These are phyloP conservation scores for Entonaema liquescens DNA, from an alignment of 495 filamentous ascomycete genomes.

Conservation along the genomic window DNA sequence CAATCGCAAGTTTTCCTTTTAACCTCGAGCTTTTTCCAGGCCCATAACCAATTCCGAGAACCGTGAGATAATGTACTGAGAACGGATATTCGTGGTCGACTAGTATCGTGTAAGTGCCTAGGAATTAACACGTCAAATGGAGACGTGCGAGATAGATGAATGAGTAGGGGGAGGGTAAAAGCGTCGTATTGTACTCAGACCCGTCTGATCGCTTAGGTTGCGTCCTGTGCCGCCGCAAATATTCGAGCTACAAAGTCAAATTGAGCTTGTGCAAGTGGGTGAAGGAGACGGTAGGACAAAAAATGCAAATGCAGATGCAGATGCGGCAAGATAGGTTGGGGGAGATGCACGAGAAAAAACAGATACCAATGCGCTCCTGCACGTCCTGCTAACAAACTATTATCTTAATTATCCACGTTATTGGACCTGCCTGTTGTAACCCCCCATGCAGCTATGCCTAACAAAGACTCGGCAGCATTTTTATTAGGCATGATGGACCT, in stretches of 20 bases:
- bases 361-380: slow-evolving; percentile 26
- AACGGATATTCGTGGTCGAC: slow-evolving; percentile 15
- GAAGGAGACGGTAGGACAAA: slow-evolving; percentile 2
- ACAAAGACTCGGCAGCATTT: slow-evolving; percentile 39
- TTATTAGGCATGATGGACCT: slow-evolving; percentile 45
- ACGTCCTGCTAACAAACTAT: slow-evolving; percentile 28
- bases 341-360: slow-evolving; percentile 8
- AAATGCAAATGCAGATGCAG: slow-evolving; percentile 6
- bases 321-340: slow-evolving; percentile 10
- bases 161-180: slow-evolving; percentile 12
- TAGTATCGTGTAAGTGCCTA: slow-evolving; percentile 1
- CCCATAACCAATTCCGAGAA: slow-evolving; percentile 5
- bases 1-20: slow-evolving; percentile 6
- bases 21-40: neutral
- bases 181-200: slow-evolving; percentile 38
- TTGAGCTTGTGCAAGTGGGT: slow-evolving; percentile 16
- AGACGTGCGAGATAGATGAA: slow-evolving; percentile 21
- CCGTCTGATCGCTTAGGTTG: slow-evolving; percentile 27
- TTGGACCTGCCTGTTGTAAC: slow-evolving; percentile 39
- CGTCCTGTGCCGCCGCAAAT: slow-evolving; percentile 31
- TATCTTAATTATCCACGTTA: slow-evolving; percentile 44
- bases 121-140: slow-evolving; percentile 22
- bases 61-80: neutral
- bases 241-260: slow-evolving; percentile 22
- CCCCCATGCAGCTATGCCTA: slow-evolving; percentile 45